Conservation (phyloP, 225 moss, liverwort and hornwort genomes). For the Marchantia polymorpha region DNA sequence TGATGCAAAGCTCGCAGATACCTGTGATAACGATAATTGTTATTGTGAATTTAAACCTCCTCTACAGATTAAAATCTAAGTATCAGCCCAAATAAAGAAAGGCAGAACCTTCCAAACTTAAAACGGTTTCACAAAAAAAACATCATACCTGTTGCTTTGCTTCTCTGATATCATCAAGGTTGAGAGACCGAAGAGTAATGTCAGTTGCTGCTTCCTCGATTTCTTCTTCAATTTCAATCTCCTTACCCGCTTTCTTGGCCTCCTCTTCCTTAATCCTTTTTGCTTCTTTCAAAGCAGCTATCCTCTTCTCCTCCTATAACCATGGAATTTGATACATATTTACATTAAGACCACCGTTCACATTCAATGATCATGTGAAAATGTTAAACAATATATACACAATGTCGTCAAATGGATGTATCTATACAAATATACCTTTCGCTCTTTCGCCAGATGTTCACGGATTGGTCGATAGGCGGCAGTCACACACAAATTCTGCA, state of each 20-base stretch:
- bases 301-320: constrained; percentile 39
- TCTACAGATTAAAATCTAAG: not conserved
- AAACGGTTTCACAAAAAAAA: not conserved
- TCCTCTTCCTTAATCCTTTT: constrained; percentile 16
- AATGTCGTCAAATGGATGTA: not conserved
- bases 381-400: not conserved
- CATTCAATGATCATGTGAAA: not conserved
- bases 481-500: constrained; percentile 48
- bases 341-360: not conserved
- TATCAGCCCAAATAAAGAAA: not conserved
- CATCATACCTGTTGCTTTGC: constrained; percentile 46
- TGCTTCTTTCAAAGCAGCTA: constrained; percentile 25
- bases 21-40: constrained; percentile 23
- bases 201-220: constrained; percentile 22
- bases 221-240: constrained; percentile 7
- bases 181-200: constrained; percentile 37
- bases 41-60: not conserved
- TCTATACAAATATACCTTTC: constrained; percentile 35
- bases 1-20: constrained; percentile 50
- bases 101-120: not conserved
- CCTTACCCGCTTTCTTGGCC: constrained; percentile 8
- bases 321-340: not conserved
- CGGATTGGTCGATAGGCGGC: constrained; percentile 47
- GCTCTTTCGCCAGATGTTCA: constrained; percentile 38
- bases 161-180: constrained; percentile 45